Base-by-base conservation (phyloP, 441 rosid genomes). In the Euphorbia celastroides region DNA sequence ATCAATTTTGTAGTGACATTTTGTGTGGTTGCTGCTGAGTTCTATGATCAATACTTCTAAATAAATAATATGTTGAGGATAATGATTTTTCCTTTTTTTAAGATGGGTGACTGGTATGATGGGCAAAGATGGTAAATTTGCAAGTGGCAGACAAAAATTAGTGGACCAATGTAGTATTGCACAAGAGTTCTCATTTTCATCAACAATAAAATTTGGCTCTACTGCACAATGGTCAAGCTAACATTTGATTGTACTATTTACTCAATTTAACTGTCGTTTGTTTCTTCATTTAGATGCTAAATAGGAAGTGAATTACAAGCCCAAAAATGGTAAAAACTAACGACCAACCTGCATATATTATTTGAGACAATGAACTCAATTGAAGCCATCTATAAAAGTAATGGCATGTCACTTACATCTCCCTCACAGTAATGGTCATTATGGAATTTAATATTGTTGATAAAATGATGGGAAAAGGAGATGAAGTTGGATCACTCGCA, bases 101-200 rank as follows among this genome's bases (percentile, higher is more conserved):
- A 62, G 34, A 65, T 31, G 31, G 59, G 69, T 23, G 57, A 54
- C 17, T 12, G 64, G 52, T 41, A 41, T 28, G 61, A 57, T 30
- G 25, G 67, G 57, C 30, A 64, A 64, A 28, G 57, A 55, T 30
- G 19, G 67, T 38, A 64, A 38, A 11, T 55, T 30, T 31, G 67
- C 58, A 64, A 56, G 36, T 55, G 69, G 69, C 69, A 38, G 69
- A 66, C 69, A 66, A 22, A 25, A 66, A 66, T 3, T 55, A 66
- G 69, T 66, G 69, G 69, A 34, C 38, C 38, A 34, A 34, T 34
- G 38, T 34, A 34, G 38, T 34, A 34, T 4, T 34, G 38, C 38
- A 34, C 38, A 34, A 34, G 9, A 34, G 38, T 34, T 9, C 38
- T 34, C 38, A 34, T 3, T 3, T 34, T 3, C 38, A 34, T 34